Percentiles rank a stretch among this genome's conserved stretches.
Conservation (phyloP, 2,329 filamentous ascomycete species). For the Lecanosticta acicola region DNA sequence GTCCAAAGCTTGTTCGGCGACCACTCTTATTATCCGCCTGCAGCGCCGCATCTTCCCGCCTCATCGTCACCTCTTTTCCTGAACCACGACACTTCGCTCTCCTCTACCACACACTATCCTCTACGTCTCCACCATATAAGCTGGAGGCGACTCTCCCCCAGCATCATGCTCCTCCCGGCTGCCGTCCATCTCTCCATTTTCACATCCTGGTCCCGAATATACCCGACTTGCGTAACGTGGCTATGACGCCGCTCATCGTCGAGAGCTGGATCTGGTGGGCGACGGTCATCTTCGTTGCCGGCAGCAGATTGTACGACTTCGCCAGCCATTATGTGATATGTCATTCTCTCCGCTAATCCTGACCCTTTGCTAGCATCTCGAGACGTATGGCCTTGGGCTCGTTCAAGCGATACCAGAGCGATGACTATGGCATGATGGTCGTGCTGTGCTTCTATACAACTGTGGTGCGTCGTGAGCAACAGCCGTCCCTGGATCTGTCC, state of each 20-base stretch:
- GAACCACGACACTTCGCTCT: neutral
- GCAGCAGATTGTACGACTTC: conserved; percentile 38
- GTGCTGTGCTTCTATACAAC: conserved; percentile 46
- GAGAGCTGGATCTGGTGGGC: conserved; percentile 47
- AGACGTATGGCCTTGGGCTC: conserved; percentile 44
- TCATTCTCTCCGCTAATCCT: conserved; percentile 1
- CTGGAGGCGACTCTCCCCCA: neutral
- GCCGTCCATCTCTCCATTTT: neutral
- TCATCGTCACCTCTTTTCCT: neutral
- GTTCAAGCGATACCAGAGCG: conserved; percentile 46
- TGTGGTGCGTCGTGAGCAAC: conserved; percentile 34
- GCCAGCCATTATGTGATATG: neutral
- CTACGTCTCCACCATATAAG: neutral
- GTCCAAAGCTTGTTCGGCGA: no score
- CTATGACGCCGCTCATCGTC: conserved; percentile 34
- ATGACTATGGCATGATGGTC: conserved; percentile 55
- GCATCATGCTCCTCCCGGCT: neutral
- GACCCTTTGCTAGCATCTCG: conserved; percentile 34
- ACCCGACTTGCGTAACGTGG: conserved; percentile 7
- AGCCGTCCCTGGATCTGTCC: neutral
- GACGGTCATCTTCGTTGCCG: conserved; percentile 29
- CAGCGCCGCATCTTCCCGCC: neutral
- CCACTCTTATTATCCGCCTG: no score
- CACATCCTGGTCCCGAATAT: conserved; percentile 8
- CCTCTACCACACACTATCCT: neutral